Evolutionary conservation across 257 asterid genomes (phyloP).

Genomic region (Ilex asprella): DNA sequence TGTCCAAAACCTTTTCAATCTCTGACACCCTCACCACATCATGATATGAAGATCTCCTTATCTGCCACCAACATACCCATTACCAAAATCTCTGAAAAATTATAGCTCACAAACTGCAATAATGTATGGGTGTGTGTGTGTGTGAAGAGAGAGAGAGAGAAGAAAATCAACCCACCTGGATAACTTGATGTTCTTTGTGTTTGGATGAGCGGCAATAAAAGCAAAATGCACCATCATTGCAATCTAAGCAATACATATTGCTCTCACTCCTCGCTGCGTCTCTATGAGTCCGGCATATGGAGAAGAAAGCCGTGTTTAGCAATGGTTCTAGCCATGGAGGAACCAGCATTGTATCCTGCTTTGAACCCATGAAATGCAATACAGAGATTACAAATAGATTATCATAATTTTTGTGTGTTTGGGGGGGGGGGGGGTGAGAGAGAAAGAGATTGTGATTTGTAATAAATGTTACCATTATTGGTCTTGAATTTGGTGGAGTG

Average conservation of each 20-base stretch:
- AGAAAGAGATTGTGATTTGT: background rate
- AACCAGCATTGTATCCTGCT: slow-evolving; percentile 50
- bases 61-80: slow-evolving; percentile 24
- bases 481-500: background rate
- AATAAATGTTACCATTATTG: background rate
- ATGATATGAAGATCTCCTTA: slow-evolving; percentile 93
- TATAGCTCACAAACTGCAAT: too few species aligned
- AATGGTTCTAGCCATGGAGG: slow-evolving; percentile 89
- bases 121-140: background rate
- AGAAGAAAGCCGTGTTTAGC: slow-evolving; percentile 57
- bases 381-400: background rate
- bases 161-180: slow-evolving; percentile 44
- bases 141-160: background rate
- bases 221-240: slow-evolving; percentile 66
- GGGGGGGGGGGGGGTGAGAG: background rate
- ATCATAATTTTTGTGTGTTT: too few species aligned
- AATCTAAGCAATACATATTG: slow-evolving; percentile 84
- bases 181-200: slow-evolving; percentile 87
- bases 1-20: slow-evolving; percentile 80
- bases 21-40: slow-evolving; percentile 97
- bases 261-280: slow-evolving; percentile 85
- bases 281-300: slow-evolving; percentile 63
- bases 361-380: background rate
- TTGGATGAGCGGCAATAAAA: slow-evolving; percentile 75
- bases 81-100: too few species aligned